Evolutionary conservation across 2,329 filamentous ascomycete genomes (phyloP).

Genomic region (Coniochaeta ligniaria): DNA sequence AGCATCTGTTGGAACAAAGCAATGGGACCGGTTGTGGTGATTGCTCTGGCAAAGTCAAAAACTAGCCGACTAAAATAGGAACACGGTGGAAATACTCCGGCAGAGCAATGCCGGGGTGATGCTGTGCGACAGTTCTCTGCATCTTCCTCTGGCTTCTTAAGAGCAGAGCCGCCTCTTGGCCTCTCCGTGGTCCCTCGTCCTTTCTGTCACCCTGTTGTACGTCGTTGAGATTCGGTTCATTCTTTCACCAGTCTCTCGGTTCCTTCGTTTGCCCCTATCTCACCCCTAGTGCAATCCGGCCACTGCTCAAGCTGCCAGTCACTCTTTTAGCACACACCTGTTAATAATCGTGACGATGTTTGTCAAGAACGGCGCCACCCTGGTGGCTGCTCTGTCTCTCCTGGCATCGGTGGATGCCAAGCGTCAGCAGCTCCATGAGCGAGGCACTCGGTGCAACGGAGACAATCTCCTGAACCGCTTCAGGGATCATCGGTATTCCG

Average conservation of each 20-base stretch:
- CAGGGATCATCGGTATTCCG: background rate
- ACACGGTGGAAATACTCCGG: background rate
- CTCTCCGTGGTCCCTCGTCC: background rate
- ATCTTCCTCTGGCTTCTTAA: background rate
- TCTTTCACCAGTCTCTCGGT: background rate
- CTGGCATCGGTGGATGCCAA: background rate
- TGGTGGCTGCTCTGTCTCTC: background rate
- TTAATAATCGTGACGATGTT: background rate
- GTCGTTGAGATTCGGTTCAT: background rate
- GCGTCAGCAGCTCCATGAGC: conserved; percentile 1
- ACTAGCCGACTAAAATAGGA: background rate
- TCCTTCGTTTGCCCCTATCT: background rate
- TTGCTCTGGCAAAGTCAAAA: background rate
- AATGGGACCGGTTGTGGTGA: background rate
- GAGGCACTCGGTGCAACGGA: conserved; percentile 2
- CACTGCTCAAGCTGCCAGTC: background rate
- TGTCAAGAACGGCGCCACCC: background rate
- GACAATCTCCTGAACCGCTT: conserved; percentile 8
- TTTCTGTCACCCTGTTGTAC: background rate
- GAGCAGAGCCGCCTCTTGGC: background rate
- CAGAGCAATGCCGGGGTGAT: background rate
- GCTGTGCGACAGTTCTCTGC: background rate
- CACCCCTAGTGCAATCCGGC: background rate
- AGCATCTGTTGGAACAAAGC: background rate
- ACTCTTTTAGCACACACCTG: background rate